Percentiles rank a stretch among this genome's conserved stretches.
These are phyloP conservation scores for Yarrowia sp. DNA, from an alignment of 805 yeast genomes.

Conservation along the genomic window DNA sequence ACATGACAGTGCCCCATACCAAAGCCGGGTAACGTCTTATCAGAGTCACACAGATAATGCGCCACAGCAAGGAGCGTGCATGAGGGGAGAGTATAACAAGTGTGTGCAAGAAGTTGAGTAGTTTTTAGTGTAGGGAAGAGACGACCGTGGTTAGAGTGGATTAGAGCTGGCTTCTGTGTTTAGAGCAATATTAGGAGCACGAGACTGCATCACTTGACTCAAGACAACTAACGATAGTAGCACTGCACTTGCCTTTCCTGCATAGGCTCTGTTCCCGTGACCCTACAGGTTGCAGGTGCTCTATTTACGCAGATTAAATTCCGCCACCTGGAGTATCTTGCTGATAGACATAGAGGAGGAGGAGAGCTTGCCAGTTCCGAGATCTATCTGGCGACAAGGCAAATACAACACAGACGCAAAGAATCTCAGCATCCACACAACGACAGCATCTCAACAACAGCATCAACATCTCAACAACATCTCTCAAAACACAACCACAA, in stretches of 20 bases:
- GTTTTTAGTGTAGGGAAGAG: too few relatives aligned
- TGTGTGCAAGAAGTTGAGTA: too few relatives aligned
- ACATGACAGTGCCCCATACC: background rate
- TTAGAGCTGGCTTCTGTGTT: too few relatives aligned
- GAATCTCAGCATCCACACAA: background rate
- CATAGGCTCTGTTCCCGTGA: conserved; percentile 2
- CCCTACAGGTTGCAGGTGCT: conserved; percentile 7
- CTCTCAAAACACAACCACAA: background rate
- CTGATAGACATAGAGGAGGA: background rate
- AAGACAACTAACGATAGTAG: too few relatives aligned
- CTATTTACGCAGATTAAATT: background rate
- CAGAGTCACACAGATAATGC: conserved; percentile 13
- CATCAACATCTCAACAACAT: too few relatives aligned
- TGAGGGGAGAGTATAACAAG: background rate
- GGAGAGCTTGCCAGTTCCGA: too few relatives aligned
- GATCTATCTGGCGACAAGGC: background rate
- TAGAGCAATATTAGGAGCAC: too few relatives aligned
- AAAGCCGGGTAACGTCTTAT: conserved; percentile 20
- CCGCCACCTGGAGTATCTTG: conserved; percentile 6
- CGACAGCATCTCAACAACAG: too few relatives aligned
- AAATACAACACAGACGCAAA: background rate
- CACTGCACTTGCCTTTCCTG: background rate
- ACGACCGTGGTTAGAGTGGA: too few relatives aligned
- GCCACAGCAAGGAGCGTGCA: conserved; percentile 14
- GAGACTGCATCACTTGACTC: too few relatives aligned